Evolutionary conservation across 192 early-diverging fungal genomes (phyloP), one percentile per base, ranked within the genome.

Genomic region (Linderina pennispora): DNA sequence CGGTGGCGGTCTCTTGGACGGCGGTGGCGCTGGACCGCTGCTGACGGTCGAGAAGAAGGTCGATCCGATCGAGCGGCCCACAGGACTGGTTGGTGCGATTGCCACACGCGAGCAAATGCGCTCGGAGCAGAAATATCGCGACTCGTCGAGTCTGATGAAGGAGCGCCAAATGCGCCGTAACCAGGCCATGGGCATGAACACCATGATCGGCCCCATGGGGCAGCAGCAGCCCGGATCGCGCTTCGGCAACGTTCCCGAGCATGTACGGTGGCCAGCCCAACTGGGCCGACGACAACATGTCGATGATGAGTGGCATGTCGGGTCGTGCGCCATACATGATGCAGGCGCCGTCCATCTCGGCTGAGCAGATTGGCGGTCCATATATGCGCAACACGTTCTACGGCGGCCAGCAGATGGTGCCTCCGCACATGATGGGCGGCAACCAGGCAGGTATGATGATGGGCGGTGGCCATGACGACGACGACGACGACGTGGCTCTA

Each of bases 151-250:
- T 17, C 48, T 75, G 45, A 75, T 75, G 72, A 53, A 54, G 39
- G 72, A 75, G 56, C 64, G 65, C 24, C 72, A 74, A 55, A 74
- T 66, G 55, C 65, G 59, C 40, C 72, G 72, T 56, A 64, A 75
- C 50, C 72, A 75, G 41, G 62, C 60, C 10, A 58, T 68, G 65
- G 53, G 45, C 38, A 64, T 66, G 53, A 47, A 47, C 43, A 60
- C 17, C 20, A n/a, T n/a, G n/a, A n/a, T n/a, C n/a, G n/a, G n/a
- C n/a, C n/a, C n/a, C n/a, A 37, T 39, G 0, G 37, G 40, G 2
- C 46, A 37, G 31, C 18, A 46, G 45, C 52, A 47, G 5, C 50
- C 47, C 7, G 55, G 48, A 23, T 45, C 47, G 24, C 67, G 61
- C 23, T 55, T 56, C 17, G 48, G 42, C 23, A n/a, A 58, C 58